phyloP scores from a whole-genome alignment of 192 early-diverging fungal species.

The Bifiguratus adelaidae region DNA sequence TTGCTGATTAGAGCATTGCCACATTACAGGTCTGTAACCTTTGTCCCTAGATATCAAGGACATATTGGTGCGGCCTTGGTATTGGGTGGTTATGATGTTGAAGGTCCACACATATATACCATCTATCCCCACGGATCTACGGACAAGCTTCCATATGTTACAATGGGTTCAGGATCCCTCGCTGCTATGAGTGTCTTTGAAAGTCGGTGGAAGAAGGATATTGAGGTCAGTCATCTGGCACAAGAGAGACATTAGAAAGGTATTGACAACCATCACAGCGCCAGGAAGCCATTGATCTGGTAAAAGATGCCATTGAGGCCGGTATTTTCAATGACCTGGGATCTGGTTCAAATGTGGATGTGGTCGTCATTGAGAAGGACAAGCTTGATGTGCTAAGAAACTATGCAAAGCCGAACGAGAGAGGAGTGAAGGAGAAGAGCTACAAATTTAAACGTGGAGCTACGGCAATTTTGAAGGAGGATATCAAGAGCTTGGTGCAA shows the following conservation, averaged over 20 bases:
- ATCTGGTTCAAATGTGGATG: constrained; percentile 95
- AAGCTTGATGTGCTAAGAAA: constrained; percentile 77
- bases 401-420: constrained; percentile 82
- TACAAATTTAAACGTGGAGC: constrained; percentile 55
- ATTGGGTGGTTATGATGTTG: constrained; percentile 86
- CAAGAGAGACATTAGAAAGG: background rate
- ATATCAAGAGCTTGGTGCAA: constrained; percentile 40
- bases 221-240: constrained; percentile 37
- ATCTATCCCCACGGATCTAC: constrained; percentile 93
- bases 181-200: constrained; percentile 97
- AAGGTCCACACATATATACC: constrained; percentile 84
- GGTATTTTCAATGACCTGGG: constrained; percentile 99
- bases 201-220: constrained; percentile 62
- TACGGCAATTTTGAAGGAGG: constrained; percentile 46
- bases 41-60: constrained; percentile 85
- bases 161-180: constrained; percentile 92
- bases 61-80: constrained; percentile 91
- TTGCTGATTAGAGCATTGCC: background rate
- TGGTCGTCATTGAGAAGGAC: constrained; percentile 82
- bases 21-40: no score
- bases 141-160: constrained; percentile 92
- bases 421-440: constrained; percentile 72
- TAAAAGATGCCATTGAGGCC: constrained; percentile 88
- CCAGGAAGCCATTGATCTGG: constrained; percentile 82
- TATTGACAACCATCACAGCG: constrained; percentile 32